Base-by-base conservation (phyloP, 2,329 filamentous ascomycete species). In the Mycocentrospora acerina region DNA sequence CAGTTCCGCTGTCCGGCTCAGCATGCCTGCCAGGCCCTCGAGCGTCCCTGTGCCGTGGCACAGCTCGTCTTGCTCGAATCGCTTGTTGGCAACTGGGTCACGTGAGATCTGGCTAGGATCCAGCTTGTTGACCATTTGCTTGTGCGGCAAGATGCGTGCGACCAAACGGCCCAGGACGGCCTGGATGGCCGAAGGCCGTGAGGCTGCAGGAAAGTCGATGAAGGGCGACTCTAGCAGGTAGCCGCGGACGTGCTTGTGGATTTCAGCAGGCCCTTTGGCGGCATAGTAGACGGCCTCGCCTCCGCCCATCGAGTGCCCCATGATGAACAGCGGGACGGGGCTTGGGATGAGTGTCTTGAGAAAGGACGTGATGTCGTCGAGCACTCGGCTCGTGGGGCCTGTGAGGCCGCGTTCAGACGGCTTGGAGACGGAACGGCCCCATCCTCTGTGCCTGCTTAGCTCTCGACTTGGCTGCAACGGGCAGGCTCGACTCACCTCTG, bases 271-370 rank as follows among this genome's bases (percentile, higher is more conserved):
- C 14, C 69, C 73, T 29, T 60, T 59, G 19, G 68, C 66, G 44
- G 70, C 71, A 53, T 80, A 83, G 29, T 80, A 82, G 7, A 95
- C 71, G 5, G 83, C 79, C 67, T 94, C 79, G 16, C 82, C 88
- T 42, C 90, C 90, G 50, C 90, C 90, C 88, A 95, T 95, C 15
- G 85, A 90, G 68, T 95, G 89, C 36, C 90, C 90, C 73, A 93
- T 82, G 14, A 96, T 76, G 69, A 95, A 96, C 12, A 94, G 61
- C 0, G 89, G 88, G 3, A 68, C 45, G 8, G 64, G 52, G 27
- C 68, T 63, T 8, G 76, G 76, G 4, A 83, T 70, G 46, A 85
- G 78, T 22, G 73, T 71, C 42, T 74, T 74, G 51, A 93, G 74
- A 64, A 96, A 88, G 29, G 83, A 82, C 9, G 82, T 86, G 37